phyloP scores from a whole-genome alignment of 176 grass and related monocot species.

The Aegilops tauschii region DNA sequence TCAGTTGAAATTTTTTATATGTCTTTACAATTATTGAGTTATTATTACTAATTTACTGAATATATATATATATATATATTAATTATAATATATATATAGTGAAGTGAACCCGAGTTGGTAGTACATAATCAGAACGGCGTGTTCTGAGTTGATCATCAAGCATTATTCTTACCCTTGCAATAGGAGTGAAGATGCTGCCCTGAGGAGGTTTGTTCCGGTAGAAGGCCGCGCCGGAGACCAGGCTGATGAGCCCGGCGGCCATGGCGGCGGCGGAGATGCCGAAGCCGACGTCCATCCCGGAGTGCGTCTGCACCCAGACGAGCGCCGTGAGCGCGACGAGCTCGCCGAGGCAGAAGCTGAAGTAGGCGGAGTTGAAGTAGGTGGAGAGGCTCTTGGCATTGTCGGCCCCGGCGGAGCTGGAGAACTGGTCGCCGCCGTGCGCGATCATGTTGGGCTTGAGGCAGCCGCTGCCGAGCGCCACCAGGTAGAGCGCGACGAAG shows the following conservation, averaged over 20 bases:
- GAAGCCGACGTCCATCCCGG: conserved; percentile 93
- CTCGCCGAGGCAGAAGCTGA: conserved; percentile 95
- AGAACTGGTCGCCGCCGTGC: conserved; percentile 88
- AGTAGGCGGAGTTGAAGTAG: conserved; percentile 97
- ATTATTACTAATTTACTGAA: not conserved
- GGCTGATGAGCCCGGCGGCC: conserved; percentile 64
- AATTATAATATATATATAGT: too few relatives aligned
- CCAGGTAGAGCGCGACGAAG: conserved; percentile 82
- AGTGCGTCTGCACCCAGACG: conserved; percentile 92
- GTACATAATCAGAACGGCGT: too few relatives aligned
- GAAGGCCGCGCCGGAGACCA: conserved; percentile 57
- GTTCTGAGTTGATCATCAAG: not conserved
- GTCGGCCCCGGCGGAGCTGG: conserved; percentile 10
- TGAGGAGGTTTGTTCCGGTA: conserved; percentile 84
- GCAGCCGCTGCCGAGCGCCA: conserved; percentile 92
- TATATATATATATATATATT: too few relatives aligned
- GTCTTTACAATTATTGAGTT: not conserved
- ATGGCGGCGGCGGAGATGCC: conserved; percentile 70
- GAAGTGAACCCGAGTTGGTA: too few relatives aligned
- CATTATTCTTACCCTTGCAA: conserved; percentile 56
- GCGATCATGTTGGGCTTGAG: conserved; percentile 99
- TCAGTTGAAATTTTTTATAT: too few relatives aligned
- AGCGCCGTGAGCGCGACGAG: conserved; percentile 79
- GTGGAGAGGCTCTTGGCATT: conserved; percentile 69
- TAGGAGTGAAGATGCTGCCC: conserved; percentile 86